Evolutionary conservation across 495 filamentous ascomycete species (phyloP).

Genomic region (Mytilinidion resinicola): DNA sequence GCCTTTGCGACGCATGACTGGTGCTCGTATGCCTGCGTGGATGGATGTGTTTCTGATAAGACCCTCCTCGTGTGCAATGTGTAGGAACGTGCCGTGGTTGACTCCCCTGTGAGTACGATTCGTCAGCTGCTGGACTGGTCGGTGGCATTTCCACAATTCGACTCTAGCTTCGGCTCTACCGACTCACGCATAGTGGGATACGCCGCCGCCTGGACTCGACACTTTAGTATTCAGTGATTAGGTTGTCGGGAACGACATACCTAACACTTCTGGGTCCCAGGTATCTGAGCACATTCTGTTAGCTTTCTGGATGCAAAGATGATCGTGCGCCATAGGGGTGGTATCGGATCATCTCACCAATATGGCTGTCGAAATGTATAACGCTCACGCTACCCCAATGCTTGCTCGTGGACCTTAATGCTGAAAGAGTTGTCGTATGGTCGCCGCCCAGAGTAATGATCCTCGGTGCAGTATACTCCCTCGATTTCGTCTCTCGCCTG

Average conservation of each 20-base stretch:
- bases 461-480: constrained; percentile 34
- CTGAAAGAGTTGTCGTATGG: constrained; percentile 47
- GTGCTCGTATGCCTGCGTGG: constrained; percentile 47
- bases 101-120: constrained; percentile 35
- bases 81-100: constrained; percentile 50
- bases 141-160: neutral
- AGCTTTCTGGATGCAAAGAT: constrained; percentile 8
- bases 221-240: constrained; percentile 8
- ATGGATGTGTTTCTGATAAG: constrained; percentile 44
- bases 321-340: too few species aligned
- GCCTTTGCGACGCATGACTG: constrained; percentile 38
- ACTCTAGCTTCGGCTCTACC: too few species aligned
- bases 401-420: constrained; percentile 41
- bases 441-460: constrained; percentile 49
- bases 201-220: constrained; percentile 34
- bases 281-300: constrained; percentile 33
- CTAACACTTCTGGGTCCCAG: constrained; percentile 45
- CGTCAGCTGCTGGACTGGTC: neutral
- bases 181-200: constrained; percentile 47
- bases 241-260: constrained; percentile 16
- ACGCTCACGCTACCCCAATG: constrained; percentile 46
- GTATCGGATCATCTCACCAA: constrained; percentile 32
- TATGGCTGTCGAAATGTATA: constrained; percentile 50
- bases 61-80: constrained; percentile 50
- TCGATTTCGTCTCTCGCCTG: constrained; percentile 25